phyloP scores from a whole-genome alignment of 805 yeast genomes.

The Starmerella tilneyi region DNA sequence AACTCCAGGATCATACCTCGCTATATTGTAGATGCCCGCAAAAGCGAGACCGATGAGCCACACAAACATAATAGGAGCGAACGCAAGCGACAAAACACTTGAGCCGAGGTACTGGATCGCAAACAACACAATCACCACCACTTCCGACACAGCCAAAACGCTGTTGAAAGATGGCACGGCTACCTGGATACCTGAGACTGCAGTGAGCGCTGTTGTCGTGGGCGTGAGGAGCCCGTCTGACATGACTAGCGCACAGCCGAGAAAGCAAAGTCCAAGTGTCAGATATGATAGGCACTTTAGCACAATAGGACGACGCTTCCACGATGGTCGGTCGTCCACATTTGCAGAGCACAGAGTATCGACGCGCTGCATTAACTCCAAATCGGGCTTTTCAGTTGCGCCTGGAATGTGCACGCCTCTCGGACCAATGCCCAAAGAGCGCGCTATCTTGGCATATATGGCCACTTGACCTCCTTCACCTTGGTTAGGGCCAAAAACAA shows the following conservation, averaged over 20 bases:
- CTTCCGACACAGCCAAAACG: slow-evolving; percentile 41
- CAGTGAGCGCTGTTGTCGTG: slow-evolving; percentile 50
- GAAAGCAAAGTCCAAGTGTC: slow-evolving; percentile 31
- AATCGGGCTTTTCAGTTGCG: slow-evolving; percentile 7
- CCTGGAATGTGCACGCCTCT: slow-evolving; percentile 17
- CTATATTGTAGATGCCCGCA: slow-evolving; percentile 41
- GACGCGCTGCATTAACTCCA: slow-evolving; percentile 13
- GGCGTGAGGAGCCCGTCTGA: slow-evolving; percentile 56
- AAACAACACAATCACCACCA: slow-evolving; percentile 39
- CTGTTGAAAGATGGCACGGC: slow-evolving; percentile 38
- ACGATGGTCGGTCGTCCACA: neutral
- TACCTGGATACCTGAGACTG: slow-evolving; percentile 46
- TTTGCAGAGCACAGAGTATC: slow-evolving; percentile 8
- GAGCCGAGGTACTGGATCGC: slow-evolving; percentile 43
- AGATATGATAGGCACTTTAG: slow-evolving; percentile 6
- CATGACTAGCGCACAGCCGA: slow-evolving; percentile 48
- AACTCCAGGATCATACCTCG: slow-evolving; percentile 35
- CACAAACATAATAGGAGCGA: slow-evolving; percentile 46
- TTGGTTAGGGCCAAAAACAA: slow-evolving; percentile 43
- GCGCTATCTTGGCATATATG: slow-evolving; percentile 48
- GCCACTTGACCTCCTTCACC: slow-evolving; percentile 60
- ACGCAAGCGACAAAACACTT: slow-evolving; percentile 37
- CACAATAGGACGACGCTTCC: slow-evolving; percentile 14
- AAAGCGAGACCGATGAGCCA: slow-evolving; percentile 42
- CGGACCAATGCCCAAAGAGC: slow-evolving; percentile 35